Percentiles rank a stretch among this genome's conserved stretches.
Conservation (phyloP, 2,329 filamentous ascomycete genomes). For the Pyrenochaeta sp. region DNA sequence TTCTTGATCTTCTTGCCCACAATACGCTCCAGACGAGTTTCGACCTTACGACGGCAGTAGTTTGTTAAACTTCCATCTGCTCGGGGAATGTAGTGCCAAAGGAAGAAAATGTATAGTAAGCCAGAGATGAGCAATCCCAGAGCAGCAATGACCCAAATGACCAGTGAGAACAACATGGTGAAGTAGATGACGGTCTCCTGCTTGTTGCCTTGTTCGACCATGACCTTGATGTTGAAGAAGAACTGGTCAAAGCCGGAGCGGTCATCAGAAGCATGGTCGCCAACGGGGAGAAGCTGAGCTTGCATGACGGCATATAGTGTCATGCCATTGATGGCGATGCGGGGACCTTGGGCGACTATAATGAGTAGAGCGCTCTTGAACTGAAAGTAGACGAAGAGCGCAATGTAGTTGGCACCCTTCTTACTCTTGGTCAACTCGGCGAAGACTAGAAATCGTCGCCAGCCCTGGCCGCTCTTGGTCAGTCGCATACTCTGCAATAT, state of each 20-base stretch:
- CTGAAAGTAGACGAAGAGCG: conserved; percentile 88
- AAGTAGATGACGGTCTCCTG: conserved; percentile 84
- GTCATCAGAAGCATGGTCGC: conserved; percentile 63
- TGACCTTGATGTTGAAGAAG: conserved; percentile 78
- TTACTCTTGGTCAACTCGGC: conserved; percentile 89
- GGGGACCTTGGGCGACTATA: conserved; percentile 88
- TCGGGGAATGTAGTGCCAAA: conserved; percentile 90
- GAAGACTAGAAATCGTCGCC: conserved; percentile 90
- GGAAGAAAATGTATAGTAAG: conserved; percentile 84
- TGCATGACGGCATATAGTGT: conserved; percentile 87
- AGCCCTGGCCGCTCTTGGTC: conserved; percentile 75
- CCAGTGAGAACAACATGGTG: conserved; percentile 89
- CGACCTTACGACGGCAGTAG: conserved; percentile 93
- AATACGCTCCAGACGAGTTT: conserved; percentile 82
- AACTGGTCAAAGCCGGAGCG: conserved; percentile 75
- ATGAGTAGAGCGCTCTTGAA: conserved; percentile 84
- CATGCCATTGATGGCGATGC: conserved; percentile 88
- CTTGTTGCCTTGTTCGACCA: conserved; percentile 74
- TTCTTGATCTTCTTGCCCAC: conserved; percentile 88
- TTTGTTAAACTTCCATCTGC: conserved; percentile 80
- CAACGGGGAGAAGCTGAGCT: conserved; percentile 72
- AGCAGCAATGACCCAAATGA: conserved; percentile 87
- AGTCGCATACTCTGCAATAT: conserved; percentile 83
- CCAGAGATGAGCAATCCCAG: conserved; percentile 76
- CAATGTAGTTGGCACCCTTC: conserved; percentile 89